Conservation (phyloP, 306 rosid genomes). For the Inga leiocalycina region DNA sequence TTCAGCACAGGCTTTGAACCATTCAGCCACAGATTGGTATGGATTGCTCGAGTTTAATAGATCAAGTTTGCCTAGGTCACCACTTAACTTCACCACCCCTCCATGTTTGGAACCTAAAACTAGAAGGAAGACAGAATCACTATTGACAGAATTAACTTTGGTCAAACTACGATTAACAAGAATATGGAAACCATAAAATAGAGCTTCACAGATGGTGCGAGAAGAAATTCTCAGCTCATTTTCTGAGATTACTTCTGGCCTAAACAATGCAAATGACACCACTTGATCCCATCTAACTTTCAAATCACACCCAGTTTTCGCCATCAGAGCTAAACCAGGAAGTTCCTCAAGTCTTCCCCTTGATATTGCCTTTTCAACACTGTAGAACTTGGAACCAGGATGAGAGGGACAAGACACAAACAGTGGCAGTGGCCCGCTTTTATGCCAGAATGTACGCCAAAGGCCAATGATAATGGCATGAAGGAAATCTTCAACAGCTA, state of each 20-base stretch:
- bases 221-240: constrained; percentile 55
- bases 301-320: constrained; percentile 55
- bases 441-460: constrained; percentile 97
- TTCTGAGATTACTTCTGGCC: constrained; percentile 61
- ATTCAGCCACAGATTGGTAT: constrained; percentile 69
- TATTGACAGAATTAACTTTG: constrained; percentile 56
- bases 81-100: constrained; percentile 72
- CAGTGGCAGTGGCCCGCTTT: constrained; percentile 71
- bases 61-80: constrained; percentile 82
- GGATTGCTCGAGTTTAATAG: constrained; percentile 64
- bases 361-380: constrained; percentile 78
- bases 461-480: constrained; percentile 72
- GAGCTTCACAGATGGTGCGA: constrained; percentile 73
- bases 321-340: constrained; percentile 72
- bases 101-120: constrained; percentile 81
- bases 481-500: constrained; percentile 86
- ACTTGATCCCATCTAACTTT: constrained; percentile 84
- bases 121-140: constrained; percentile 68
- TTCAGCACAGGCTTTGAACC: constrained; percentile 74
- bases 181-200: constrained; percentile 87
- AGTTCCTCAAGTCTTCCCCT: constrained; percentile 74
- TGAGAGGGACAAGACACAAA: constrained; percentile 75
- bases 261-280: constrained; percentile 70
- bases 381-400: constrained; percentile 75
- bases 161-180: constrained; percentile 80